Evolutionary conservation across 768 basidiomycete genomes (phyloP).

Genomic region (Pleurotus pulmonarius): DNA sequence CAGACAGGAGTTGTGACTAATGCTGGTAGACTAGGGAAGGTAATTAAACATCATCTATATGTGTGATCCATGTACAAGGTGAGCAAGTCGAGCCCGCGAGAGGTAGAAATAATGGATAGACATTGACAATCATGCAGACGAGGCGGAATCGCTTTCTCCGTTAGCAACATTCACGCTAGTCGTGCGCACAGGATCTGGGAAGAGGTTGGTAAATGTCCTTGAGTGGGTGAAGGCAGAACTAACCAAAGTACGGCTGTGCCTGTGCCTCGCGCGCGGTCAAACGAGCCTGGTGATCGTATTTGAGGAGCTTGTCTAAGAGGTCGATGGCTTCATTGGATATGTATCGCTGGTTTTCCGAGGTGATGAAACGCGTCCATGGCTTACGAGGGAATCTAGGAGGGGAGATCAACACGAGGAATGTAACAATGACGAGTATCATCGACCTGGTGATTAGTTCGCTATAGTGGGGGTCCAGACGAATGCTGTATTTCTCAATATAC

Average conservation of each 20-base stretch:
- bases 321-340: conserved; percentile 97
- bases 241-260: conserved; percentile 90
- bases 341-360: conserved; percentile 92
- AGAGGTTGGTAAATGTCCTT: background rate
- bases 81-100: background rate
- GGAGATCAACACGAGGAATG: conserved; percentile 4
- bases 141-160: conserved; percentile 60
- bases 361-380: conserved; percentile 94
- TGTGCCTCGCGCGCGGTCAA: conserved; percentile 94
- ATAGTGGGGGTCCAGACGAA: conserved; percentile 93
- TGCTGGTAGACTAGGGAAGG: background rate
- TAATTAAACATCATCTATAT: conserved; percentile 10
- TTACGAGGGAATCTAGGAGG: conserved; percentile 79
- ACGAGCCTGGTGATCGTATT: conserved; percentile 97
- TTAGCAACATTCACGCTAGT: conserved; percentile 40
- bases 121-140: conserved; percentile 34
- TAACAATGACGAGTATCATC: background rate
- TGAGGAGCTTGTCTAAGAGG: conserved; percentile 90
- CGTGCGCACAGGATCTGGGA: conserved; percentile 45
- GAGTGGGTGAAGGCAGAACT: conserved; percentile 16
- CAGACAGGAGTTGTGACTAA: no score
- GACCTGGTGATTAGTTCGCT: conserved; percentile 71
- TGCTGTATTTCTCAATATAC: conserved; percentile 94
- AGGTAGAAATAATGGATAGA: background rate
- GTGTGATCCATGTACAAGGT: conserved; percentile 5